Percentiles rank a stretch among this genome's conserved stretches.
phyloP scores from a whole-genome alignment of 1,139 yeast genomes.

The Ogataea hybrid region DNA sequence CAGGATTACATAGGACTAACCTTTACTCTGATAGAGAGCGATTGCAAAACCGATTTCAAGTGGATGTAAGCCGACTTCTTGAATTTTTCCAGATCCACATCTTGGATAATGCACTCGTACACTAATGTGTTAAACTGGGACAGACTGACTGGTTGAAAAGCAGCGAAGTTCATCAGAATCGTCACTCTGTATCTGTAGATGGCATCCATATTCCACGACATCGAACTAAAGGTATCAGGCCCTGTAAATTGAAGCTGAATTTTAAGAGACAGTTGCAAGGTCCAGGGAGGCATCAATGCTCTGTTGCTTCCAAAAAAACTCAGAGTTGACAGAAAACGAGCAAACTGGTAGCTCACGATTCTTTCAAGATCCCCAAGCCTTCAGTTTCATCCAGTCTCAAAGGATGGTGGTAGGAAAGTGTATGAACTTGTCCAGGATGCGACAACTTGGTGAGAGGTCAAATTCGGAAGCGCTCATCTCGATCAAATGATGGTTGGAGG shows the following conservation, averaged over 20 bases:
- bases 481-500: background rate
- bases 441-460: conserved; percentile 1
- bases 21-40: conserved; percentile 1
- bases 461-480: background rate
- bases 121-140: conserved; percentile 5
- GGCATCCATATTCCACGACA: too few relatives aligned
- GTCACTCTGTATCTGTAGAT: conserved; percentile 5
- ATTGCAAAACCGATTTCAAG: conserved; percentile 1
- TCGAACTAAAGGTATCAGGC: conserved; percentile 1
- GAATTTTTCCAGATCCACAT: conserved; percentile 3
- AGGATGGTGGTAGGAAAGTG: background rate
- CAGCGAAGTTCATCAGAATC: conserved; percentile 2
- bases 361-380: background rate
- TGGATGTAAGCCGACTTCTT: background rate
- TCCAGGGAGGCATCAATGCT: background rate
- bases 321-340: conserved; percentile 1
- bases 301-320: background rate
- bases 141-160: conserved; percentile 1
- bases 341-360: conserved; percentile 2
- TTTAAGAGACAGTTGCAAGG: conserved; percentile 1
- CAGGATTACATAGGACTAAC: background rate
- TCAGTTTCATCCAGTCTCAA: background rate
- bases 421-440: conserved; percentile 1
- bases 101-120: conserved; percentile 1
- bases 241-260: conserved; percentile 5